phyloP scores from a whole-genome alignment of 75 land plant species.

The Cryptomeria japonica region DNA sequence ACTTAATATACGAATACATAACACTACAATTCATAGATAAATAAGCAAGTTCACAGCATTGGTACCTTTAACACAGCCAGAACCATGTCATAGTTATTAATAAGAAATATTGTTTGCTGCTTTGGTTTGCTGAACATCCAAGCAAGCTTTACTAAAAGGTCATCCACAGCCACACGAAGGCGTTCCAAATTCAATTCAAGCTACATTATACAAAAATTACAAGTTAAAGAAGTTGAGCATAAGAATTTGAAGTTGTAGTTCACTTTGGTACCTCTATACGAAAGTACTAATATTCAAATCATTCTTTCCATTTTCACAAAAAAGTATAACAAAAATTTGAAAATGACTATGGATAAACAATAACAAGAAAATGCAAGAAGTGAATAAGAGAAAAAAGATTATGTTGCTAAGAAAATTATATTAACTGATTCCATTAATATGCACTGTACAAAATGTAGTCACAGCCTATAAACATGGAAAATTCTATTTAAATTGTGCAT shows the following conservation, averaged over 20 bases:
- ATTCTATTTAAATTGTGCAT: not conserved
- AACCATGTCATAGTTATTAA: slow-evolving; percentile 99
- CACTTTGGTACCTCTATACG: not conserved
- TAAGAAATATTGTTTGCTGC: slow-evolving; percentile 90
- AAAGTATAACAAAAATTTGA: not conserved
- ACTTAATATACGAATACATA: not conserved
- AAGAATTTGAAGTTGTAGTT: not conserved
- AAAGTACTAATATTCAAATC: not conserved
- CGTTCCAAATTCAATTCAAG: slow-evolving; percentile 94
- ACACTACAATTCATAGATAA: not conserved
- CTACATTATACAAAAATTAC: slow-evolving; percentile 39
- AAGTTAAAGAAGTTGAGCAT: not conserved
- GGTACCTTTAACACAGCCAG: slow-evolving; percentile 86
- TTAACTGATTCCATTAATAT: not conserved
- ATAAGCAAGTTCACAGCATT: not conserved
- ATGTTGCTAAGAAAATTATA: not conserved
- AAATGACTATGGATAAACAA: not conserved
- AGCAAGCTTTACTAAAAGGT: slow-evolving; percentile 84
- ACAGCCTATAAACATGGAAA: not conserved
- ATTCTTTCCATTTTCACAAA: not conserved
- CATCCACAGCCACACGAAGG: slow-evolving; percentile 90
- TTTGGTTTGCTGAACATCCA: slow-evolving; percentile 74
- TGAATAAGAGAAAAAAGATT: not conserved
- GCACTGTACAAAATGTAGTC: not conserved
- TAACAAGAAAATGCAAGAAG: not conserved